A percentile compares a stretch with the other conserved stretches of the same genome.
Conservation (phyloP, 2,329 filamentous ascomycete species). For the Neofusicoccum sp. region DNA sequence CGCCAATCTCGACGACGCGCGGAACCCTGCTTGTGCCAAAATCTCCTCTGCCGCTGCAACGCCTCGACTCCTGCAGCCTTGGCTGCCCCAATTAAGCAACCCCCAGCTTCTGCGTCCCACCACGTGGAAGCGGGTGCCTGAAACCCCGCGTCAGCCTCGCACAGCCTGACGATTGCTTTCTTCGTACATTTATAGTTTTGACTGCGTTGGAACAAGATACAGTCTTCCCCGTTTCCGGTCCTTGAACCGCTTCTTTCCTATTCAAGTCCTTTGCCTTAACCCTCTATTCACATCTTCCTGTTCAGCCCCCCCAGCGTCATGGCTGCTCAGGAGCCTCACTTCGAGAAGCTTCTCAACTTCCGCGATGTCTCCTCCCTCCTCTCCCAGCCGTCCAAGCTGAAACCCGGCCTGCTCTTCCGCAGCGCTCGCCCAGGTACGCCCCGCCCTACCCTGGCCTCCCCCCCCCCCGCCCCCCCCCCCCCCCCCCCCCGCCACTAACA, state of each 20-base stretch:
- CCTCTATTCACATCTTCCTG: too few relatives aligned
- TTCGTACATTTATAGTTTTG: too few relatives aligned
- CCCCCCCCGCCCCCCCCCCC: not conserved
- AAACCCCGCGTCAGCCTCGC: not conserved
- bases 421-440: conserved; percentile 38
- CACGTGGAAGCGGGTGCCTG: not conserved
- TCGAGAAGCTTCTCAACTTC: conserved; percentile 40
- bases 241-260: too few relatives aligned
- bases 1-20: conserved; percentile 3
- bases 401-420: conserved; percentile 35
- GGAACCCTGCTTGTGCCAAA: not conserved
- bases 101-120: too few relatives aligned
- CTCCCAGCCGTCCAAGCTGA: conserved; percentile 24
- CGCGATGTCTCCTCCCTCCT: conserved; percentile 30
- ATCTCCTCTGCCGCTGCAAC: not conserved
- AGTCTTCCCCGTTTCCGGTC: too few relatives aligned
- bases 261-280: too few relatives aligned
- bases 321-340: conserved; percentile 3
- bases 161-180: not conserved
- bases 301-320: not conserved
- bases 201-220: not conserved
- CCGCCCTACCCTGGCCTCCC: not conserved
- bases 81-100: too few relatives aligned
- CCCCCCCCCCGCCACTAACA: not conserved
- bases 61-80: not conserved